Evolutionary conservation across 192 early-diverging fungal genomes (phyloP).

Genomic region (Pecoramyces ruminantium): DNA sequence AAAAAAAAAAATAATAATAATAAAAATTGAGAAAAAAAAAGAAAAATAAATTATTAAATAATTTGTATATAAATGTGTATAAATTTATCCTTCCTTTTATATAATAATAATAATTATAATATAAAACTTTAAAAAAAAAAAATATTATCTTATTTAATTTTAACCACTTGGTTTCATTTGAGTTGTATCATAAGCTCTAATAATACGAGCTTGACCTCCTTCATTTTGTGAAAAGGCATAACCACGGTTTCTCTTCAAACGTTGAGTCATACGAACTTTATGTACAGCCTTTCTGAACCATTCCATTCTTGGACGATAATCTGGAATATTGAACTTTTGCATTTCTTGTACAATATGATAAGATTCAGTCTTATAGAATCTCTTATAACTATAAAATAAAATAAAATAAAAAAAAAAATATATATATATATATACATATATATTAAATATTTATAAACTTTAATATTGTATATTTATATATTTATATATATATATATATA

Average conservation of each 20-base stretch:
- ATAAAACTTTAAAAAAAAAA: no score
- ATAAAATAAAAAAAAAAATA: slow-evolving; percentile 3
- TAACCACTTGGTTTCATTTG: slow-evolving; percentile 37
- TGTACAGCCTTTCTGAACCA: slow-evolving; percentile 97
- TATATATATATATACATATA: neutral
- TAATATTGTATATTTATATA: no score
- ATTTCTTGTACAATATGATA: slow-evolving; percentile 99
- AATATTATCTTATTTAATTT: no score
- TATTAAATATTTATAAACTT: no score
- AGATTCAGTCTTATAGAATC: slow-evolving; percentile 59
- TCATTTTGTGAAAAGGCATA: slow-evolving; percentile 98
- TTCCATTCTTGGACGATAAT: slow-evolving; percentile 94
- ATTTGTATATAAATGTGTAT: no score
- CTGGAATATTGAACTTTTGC: slow-evolving; percentile 96
- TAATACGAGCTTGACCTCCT: slow-evolving; percentile 71
- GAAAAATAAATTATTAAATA: no score
- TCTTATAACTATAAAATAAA: slow-evolving; percentile 63
- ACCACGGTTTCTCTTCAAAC: slow-evolving; percentile 78
- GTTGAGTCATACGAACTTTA: slow-evolving; percentile 86
- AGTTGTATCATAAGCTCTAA: slow-evolving; percentile 63
- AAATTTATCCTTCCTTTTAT: no score
- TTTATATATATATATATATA: slow-evolving; percentile 1
- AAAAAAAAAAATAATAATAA: no score
- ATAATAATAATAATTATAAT: no score
- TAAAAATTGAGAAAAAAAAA: no score